A percentile compares a stretch with the other conserved stretches of the same genome.
phyloP scores from a whole-genome alignment of 495 filamentous ascomycete genomes.

The Hypoxylon fragiforme region DNA sequence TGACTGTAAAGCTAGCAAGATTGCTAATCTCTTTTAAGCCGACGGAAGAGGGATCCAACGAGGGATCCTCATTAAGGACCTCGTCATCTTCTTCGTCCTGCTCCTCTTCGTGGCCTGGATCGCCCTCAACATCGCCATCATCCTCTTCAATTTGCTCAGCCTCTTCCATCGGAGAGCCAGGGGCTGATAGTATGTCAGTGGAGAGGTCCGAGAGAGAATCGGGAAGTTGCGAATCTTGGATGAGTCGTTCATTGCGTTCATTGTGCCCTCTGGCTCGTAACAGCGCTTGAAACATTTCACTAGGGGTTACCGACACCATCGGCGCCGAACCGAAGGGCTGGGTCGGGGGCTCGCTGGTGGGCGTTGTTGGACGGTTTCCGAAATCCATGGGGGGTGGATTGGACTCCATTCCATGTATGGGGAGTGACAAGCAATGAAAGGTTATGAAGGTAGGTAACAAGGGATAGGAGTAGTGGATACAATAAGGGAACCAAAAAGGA shows the following conservation, averaged over 20 bases:
- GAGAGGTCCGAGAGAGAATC: neutral
- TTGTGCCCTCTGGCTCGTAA: neutral
- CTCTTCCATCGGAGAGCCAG: neutral
- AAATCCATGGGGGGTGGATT: constrained; percentile 4
- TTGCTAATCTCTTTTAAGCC: constrained; percentile 90
- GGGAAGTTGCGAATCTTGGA: neutral
- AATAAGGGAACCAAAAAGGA: neutral
- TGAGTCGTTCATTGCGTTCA: too few species aligned
- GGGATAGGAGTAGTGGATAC: neutral
- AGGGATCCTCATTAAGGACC: constrained; percentile 17
- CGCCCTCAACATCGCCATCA: constrained; percentile 11
- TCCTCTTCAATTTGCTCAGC: constrained; percentile 9
- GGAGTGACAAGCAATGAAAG: neutral
- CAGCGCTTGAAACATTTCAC: neutral
- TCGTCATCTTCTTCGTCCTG: constrained; percentile 28
- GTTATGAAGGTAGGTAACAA: too few species aligned
- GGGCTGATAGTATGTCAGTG: neutral
- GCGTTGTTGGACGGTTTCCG: neutral
- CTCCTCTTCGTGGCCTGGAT: constrained; percentile 18
- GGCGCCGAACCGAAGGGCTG: too few species aligned
- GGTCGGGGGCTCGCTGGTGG: too few species aligned
- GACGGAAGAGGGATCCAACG: constrained; percentile 49
- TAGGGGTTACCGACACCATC: too few species aligned
- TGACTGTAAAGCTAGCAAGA: constrained; percentile 90
- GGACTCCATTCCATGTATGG: neutral